phyloP scores from a whole-genome alignment of 2,329 filamentous ascomycete species.

The Clonostachys rhizophaga region DNA sequence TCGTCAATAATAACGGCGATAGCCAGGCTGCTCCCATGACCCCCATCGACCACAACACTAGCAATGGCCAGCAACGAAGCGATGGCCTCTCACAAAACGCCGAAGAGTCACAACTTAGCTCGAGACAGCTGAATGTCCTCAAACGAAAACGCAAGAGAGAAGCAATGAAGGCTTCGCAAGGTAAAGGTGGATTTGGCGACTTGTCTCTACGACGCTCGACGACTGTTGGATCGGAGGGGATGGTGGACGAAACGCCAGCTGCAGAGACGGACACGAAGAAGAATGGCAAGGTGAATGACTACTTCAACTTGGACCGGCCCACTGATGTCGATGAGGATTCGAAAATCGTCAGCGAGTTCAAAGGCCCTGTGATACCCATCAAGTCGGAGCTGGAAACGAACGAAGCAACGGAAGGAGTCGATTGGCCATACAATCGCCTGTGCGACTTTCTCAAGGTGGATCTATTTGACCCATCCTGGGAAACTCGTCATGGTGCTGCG shows the following conservation, averaged over 20 bases:
- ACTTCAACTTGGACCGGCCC: conserved; percentile 82
- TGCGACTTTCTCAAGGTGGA: conserved; percentile 94
- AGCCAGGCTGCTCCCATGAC: conserved; percentile 32
- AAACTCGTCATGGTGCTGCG: conserved; percentile 91
- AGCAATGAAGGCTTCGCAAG: conserved; percentile 77
- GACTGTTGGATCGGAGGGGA: conserved; percentile 56
- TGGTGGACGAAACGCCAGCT: conserved; percentile 53
- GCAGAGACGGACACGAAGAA: conserved; percentile 48
- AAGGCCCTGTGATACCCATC: conserved; percentile 74
- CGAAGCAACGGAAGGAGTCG: conserved; percentile 68
- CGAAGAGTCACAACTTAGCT: conserved; percentile 75
- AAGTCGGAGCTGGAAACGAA: conserved; percentile 83
- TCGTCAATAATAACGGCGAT: conserved; percentile 38
- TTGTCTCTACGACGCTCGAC: conserved; percentile 64
- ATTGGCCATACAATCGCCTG: conserved; percentile 92
- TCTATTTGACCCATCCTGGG: conserved; percentile 90
- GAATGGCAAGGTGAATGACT: conserved; percentile 69
- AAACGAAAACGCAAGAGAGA: conserved; percentile 93
- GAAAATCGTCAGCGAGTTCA: conserved; percentile 94
- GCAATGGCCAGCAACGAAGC: conserved; percentile 20
- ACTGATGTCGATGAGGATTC: conserved; percentile 79
- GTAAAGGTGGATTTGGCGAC: conserved; percentile 86
- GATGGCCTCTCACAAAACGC: conserved; percentile 33
- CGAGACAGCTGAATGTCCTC: conserved; percentile 87
- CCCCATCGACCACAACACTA: conserved; percentile 33